Evolutionary conservation across 192 early-diverging fungal species (phyloP).

Genomic region (Entophlyctis luteolus): DNA sequence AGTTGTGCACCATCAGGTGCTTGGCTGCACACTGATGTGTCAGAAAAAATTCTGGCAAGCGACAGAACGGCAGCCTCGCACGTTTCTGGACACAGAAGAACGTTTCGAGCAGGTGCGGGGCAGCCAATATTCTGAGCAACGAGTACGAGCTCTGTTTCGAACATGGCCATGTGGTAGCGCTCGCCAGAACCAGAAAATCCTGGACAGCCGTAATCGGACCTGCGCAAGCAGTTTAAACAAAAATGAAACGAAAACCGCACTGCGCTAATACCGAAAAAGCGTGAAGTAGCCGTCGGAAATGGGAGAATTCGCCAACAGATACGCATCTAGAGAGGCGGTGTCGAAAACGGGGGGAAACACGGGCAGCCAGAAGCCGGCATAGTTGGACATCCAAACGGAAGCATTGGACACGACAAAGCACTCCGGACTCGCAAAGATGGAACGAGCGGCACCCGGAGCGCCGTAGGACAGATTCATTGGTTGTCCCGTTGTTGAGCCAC

Average conservation of each 20-base stretch:
- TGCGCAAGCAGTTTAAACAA: background rate
- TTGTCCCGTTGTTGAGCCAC: no score
- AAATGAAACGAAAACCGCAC: background rate
- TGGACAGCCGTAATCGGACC: background rate
- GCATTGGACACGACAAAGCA: no score
- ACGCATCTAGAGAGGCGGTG: background rate
- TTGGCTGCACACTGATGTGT: slow-evolving; percentile 6
- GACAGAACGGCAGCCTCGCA: background rate
- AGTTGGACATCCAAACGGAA: no score
- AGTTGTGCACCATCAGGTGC: background rate
- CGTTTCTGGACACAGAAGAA: background rate
- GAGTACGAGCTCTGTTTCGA: slow-evolving; percentile 1
- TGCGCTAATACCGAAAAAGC: background rate
- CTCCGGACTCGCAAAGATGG: no score
- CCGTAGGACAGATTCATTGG: no score
- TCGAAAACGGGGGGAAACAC: no score
- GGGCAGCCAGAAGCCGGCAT: no score
- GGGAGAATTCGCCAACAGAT: background rate
- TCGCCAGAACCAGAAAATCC: slow-evolving; percentile 11
- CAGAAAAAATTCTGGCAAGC: slow-evolving; percentile 9
- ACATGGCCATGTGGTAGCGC: slow-evolving; percentile 23
- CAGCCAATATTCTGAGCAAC: slow-evolving; percentile 8
- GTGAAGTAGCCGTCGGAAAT: background rate
- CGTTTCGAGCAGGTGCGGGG: background rate
- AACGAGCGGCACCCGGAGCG: no score